Evolutionary conservation across 306 rosid genomes (phyloP).

Genomic region (Cicer arietinum): DNA sequence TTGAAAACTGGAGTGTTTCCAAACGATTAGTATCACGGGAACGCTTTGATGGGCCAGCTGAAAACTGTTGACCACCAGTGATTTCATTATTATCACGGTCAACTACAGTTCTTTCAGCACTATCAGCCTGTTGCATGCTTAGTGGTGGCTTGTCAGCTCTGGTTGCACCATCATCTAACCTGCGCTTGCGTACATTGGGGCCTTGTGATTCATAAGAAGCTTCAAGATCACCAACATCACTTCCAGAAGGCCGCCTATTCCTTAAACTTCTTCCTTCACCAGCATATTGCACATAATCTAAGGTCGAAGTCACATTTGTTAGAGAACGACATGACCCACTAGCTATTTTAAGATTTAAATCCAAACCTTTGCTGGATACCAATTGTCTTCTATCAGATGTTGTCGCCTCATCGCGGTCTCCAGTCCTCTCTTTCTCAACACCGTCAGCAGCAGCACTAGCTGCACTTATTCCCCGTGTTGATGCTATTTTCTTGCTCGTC

Average conservation of each 20-base stretch:
- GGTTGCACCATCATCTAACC: slow-evolving; percentile 71
- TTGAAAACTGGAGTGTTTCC: slow-evolving; percentile 64
- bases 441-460: slow-evolving; percentile 85
- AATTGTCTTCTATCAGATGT: slow-evolving; percentile 70
- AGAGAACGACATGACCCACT: slow-evolving; percentile 64
- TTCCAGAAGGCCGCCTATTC: slow-evolving; percentile 76
- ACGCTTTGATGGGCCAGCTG: slow-evolving; percentile 86
- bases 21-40: slow-evolving; percentile 62
- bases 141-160: slow-evolving; percentile 16
- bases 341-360: slow-evolving; percentile 76
- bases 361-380: slow-evolving; percentile 55
- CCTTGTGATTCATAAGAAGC: slow-evolving; percentile 90
- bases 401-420: slow-evolving; percentile 89
- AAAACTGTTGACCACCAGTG: slow-evolving; percentile 63
- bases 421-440: slow-evolving; percentile 75
- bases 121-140: slow-evolving; percentile 72
- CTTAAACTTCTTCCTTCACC: slow-evolving; percentile 74
- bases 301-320: slow-evolving; percentile 55
- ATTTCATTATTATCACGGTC: slow-evolving; percentile 83
- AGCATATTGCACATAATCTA: slow-evolving; percentile 59
- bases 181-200: slow-evolving; percentile 79
- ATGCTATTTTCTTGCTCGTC: slow-evolving; percentile 85
- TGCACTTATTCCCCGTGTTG: slow-evolving; percentile 94
- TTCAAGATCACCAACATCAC: slow-evolving; percentile 83
- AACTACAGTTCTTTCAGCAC: slow-evolving; percentile 79